Evolutionary conservation across 371 early-diverging fungal species (phyloP).

Genomic region (Dichotomocladium elegans): DNA sequence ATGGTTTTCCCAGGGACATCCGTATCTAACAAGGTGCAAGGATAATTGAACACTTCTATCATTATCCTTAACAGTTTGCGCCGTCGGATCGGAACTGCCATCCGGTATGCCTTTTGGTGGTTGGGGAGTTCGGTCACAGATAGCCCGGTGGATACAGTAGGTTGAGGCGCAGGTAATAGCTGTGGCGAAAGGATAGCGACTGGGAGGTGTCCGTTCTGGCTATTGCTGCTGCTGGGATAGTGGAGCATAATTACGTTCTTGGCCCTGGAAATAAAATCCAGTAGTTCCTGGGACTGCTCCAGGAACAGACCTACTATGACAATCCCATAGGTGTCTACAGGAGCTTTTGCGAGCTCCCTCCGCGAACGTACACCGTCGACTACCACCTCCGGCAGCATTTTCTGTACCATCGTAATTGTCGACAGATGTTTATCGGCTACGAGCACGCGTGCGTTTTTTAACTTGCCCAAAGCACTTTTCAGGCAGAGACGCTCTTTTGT

Average conservation of each 20-base stretch:
- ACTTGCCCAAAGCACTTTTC: slow-evolving; percentile 3
- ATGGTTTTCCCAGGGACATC: too few relatives aligned
- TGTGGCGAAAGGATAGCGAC: too few relatives aligned
- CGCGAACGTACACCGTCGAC: slow-evolving; percentile 24
- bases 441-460: slow-evolving; percentile 25
- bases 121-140: too few relatives aligned
- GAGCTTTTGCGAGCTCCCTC: slow-evolving; percentile 10
- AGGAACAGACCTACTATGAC: slow-evolving; percentile 31
- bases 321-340: slow-evolving; percentile 20
- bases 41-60: too few relatives aligned
- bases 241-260: not conserved
- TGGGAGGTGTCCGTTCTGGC: not conserved
- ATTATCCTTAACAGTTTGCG: slow-evolving; percentile 38
- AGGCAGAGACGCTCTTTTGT: slow-evolving; percentile 15
- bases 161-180: too few relatives aligned
- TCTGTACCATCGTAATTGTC: slow-evolving; percentile 28
- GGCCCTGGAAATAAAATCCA: not conserved
- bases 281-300: not conserved
- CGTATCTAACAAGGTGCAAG: too few relatives aligned
- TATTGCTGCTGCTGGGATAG: not conserved
- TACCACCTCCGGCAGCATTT: slow-evolving; percentile 17
- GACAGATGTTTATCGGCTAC: slow-evolving; percentile 26
- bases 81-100: slow-evolving; percentile 56
- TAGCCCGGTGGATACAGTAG: too few relatives aligned
- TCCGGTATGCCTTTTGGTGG: too few relatives aligned